These are phyloP conservation scores for Apocynum venetum DNA, from an alignment of 257 asterid genomes.

Conservation along the genomic window DNA sequence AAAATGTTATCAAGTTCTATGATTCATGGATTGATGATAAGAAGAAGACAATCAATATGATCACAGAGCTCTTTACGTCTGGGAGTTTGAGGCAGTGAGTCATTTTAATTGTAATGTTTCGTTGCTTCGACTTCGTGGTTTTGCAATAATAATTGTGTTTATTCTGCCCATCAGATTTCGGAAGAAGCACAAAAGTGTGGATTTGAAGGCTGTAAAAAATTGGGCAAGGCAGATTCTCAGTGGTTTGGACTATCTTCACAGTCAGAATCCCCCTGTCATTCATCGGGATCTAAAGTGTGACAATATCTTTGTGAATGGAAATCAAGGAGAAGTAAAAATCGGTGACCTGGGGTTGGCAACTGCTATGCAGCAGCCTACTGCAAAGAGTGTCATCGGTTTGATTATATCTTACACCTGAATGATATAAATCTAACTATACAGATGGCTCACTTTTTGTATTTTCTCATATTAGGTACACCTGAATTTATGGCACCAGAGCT, in stretches of 20 bases:
- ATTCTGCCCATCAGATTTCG: conserved; percentile 42
- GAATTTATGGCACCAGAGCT: conserved; percentile 91
- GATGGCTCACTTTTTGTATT: conserved; percentile 7
- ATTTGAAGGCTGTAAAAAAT: conserved; percentile 67
- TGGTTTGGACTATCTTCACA: conserved; percentile 70
- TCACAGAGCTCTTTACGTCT: conserved; percentile 86
- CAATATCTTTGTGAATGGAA: conserved; percentile 79
- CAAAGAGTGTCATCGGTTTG: conserved; percentile 74
- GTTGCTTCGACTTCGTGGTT: background rate
- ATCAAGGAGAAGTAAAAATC: conserved; percentile 71
- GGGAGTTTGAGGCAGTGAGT: conserved; percentile 89
- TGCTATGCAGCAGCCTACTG: conserved; percentile 67
- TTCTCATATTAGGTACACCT: conserved; percentile 33
- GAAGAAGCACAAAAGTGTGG: conserved; percentile 58
- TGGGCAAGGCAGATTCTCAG: conserved; percentile 78
- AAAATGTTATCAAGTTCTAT: conserved; percentile 46
- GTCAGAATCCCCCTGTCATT: conserved; percentile 73
- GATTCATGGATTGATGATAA: conserved; percentile 71
- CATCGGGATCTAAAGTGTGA: conserved; percentile 87
- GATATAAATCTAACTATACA: background rate
- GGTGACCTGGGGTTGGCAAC: conserved; percentile 91
- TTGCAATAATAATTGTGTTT: background rate
- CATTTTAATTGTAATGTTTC: background rate
- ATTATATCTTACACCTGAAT: background rate
- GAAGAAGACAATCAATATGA: conserved; percentile 76